Conservation (phyloP, 495 filamentous ascomycete genomes). For the Penicillium samsonianum region DNA sequence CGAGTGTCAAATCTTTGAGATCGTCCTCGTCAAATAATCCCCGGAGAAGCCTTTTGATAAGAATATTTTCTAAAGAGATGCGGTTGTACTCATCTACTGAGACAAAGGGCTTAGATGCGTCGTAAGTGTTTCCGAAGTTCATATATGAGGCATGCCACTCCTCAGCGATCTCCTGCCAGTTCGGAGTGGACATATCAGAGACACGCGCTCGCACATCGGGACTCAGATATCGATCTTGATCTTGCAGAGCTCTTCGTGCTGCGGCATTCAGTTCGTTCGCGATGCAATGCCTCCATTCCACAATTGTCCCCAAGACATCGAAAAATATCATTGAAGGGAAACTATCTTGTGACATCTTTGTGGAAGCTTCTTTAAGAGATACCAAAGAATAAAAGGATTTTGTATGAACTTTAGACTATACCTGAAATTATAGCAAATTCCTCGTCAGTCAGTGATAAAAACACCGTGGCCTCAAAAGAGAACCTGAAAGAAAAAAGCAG, state of each 20-base stretch:
- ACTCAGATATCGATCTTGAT: conserved; percentile 8
- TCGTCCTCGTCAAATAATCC: conserved; percentile 21
- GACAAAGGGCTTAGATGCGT: conserved; percentile 23
- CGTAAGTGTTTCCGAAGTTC: conserved; percentile 23
- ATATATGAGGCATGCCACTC: conserved; percentile 27
- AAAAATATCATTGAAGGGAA: conserved; percentile 21
- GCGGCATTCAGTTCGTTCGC: conserved; percentile 19
- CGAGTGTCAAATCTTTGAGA: conserved; percentile 18
- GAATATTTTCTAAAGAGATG: conserved; percentile 17
- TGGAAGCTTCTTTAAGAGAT: conserved; percentile 2
- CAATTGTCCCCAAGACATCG: conserved; percentile 25
- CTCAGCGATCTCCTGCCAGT: conserved; percentile 16
- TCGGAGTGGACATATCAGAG: conserved; percentile 15
- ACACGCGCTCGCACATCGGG: conserved; percentile 14
- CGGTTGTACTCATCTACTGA: conserved; percentile 27
- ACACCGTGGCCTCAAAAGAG: too few species aligned
- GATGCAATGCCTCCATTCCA: conserved; percentile 27
- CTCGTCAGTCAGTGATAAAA: too few species aligned
- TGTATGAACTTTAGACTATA: not conserved
- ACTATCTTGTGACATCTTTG: conserved; percentile 11
- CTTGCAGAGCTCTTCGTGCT: conserved; percentile 17
- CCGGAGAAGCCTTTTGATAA: conserved; percentile 12
- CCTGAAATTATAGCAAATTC: too few species aligned
- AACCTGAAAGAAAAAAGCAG: too few species aligned
- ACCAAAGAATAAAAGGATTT: not conserved